A percentile compares a stretch with the other conserved stretches of the same genome.
phyloP scores from a whole-genome alignment of 306 rosid species.

The Quercus bicolor region DNA sequence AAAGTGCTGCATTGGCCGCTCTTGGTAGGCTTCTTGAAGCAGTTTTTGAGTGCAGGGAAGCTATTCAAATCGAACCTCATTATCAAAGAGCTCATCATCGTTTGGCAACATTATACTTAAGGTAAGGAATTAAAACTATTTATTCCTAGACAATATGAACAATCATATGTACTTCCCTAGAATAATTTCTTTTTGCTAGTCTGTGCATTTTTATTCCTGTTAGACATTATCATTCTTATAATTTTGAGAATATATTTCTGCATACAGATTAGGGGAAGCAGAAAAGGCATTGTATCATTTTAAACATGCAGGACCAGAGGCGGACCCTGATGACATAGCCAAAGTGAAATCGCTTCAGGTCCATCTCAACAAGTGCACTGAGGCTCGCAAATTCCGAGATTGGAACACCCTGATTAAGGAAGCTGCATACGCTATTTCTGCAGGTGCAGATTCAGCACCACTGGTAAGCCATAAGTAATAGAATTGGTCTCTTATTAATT shows the following conservation, averaged over 20 bases:
- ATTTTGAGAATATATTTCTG: background rate
- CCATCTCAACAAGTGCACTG: conserved; percentile 61
- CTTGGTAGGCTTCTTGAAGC: conserved; percentile 83
- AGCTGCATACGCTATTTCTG: conserved; percentile 35
- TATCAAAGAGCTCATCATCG: conserved; percentile 90
- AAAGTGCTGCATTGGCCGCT: conserved; percentile 81
- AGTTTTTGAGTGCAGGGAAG: conserved; percentile 86
- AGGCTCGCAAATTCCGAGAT: conserved; percentile 69
- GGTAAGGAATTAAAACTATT: conserved; percentile 32
- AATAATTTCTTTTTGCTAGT: background rate
- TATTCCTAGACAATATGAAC: background rate
- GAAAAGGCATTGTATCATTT: conserved; percentile 76
- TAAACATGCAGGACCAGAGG: conserved; percentile 77
- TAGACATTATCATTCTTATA: background rate
- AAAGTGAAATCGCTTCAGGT: conserved; percentile 59
- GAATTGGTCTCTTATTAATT: background rate
- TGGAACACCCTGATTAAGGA: conserved; percentile 71
- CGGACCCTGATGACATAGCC: conserved; percentile 68
- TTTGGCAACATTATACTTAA: conserved; percentile 66
- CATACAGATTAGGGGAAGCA: conserved; percentile 68
- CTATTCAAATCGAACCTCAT: conserved; percentile 74
- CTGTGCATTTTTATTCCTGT: background rate
- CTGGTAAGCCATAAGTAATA: conserved; percentile 41
- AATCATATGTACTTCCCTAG: too few species aligned
- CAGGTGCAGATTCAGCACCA: conserved; percentile 83